These are phyloP conservation scores for Talaromyces rugulosus DNA, from an alignment of 2,329 filamentous ascomycete genomes.

Conservation along the genomic window DNA sequence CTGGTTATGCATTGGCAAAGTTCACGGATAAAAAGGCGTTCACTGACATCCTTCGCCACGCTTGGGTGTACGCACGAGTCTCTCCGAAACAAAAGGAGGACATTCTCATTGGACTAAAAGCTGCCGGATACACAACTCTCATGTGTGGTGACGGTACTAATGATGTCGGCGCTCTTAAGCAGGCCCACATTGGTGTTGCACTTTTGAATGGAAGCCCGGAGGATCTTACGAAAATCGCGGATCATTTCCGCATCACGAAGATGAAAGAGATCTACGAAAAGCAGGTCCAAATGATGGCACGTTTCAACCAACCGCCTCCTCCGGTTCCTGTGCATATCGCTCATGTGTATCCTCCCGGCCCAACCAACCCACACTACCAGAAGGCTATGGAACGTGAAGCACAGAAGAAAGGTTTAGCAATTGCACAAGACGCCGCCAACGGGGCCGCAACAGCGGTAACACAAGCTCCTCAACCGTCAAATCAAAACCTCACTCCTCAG, in stretches of 20 bases:
- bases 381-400: conserved; percentile 88
- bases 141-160: conserved; percentile 99
- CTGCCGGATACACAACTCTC: conserved; percentile 93
- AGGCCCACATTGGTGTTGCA: conserved; percentile 94
- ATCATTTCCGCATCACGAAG: conserved; percentile 89
- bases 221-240: conserved; percentile 84
- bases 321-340: conserved; percentile 90
- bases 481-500: conserved; percentile 46
- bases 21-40: conserved; percentile 78
- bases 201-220: conserved; percentile 91
- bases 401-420: conserved; percentile 64
- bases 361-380: conserved; percentile 86
- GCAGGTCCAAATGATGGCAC: conserved; percentile 82
- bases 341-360: conserved; percentile 88
- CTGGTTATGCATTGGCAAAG: conserved; percentile 86
- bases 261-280: conserved; percentile 99
- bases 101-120: conserved; percentile 92
- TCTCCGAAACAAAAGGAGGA: conserved; percentile 99
- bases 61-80: conserved; percentile 97
- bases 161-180: conserved; percentile 94
- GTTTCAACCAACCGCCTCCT: conserved; percentile 91
- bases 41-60: conserved; percentile 73
- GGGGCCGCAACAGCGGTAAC: conserved; percentile 59
- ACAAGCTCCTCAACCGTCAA: conserved; percentile 52
- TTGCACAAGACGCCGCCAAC: conserved; percentile 49